phyloP scores from a whole-genome alignment of 2,329 filamentous ascomycete genomes.

The Mycosphaerella arachidis region DNA sequence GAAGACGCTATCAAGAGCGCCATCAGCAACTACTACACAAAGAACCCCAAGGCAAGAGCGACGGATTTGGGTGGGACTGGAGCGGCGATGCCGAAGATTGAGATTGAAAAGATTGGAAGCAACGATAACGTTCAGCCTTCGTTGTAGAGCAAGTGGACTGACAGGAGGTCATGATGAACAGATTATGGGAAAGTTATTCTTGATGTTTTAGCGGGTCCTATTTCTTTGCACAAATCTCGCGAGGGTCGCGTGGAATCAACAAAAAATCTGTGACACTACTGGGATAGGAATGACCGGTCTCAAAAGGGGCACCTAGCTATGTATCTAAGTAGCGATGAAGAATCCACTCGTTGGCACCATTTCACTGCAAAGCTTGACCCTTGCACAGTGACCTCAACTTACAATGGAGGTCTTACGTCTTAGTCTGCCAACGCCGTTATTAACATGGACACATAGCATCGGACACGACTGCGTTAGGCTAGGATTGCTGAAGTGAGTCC shows the following conservation, averaged over 20 bases:
- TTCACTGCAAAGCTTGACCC: not conserved
- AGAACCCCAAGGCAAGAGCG: slow-evolving; percentile 71
- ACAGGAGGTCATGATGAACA: slow-evolving; percentile 6
- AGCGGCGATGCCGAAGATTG: slow-evolving; percentile 62
- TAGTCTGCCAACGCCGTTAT: too few species aligned
- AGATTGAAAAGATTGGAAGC: slow-evolving; percentile 49
- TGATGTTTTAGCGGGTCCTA: not conserved
- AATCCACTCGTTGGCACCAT: not conserved
- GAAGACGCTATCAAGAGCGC: slow-evolving; percentile 91
- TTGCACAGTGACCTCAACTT: not conserved
- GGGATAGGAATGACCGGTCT: not conserved
- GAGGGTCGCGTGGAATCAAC: not conserved
- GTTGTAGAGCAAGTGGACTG: not conserved
- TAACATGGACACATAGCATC: too few species aligned
- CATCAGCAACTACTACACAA: slow-evolving; percentile 85
- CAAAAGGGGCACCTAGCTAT: not conserved
- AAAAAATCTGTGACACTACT: not conserved
- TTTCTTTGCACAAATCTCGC: slow-evolving; percentile 2
- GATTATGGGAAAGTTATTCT: not conserved
- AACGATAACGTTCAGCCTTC: slow-evolving; percentile 1
- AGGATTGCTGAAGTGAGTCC: too few species aligned
- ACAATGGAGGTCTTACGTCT: not conserved
- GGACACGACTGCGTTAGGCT: too few species aligned
- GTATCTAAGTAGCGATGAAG: not conserved
- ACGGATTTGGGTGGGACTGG: slow-evolving; percentile 75